Evolutionary conservation across 441 rosid genomes (phyloP).

Genomic region (Brassica hybrid): DNA sequence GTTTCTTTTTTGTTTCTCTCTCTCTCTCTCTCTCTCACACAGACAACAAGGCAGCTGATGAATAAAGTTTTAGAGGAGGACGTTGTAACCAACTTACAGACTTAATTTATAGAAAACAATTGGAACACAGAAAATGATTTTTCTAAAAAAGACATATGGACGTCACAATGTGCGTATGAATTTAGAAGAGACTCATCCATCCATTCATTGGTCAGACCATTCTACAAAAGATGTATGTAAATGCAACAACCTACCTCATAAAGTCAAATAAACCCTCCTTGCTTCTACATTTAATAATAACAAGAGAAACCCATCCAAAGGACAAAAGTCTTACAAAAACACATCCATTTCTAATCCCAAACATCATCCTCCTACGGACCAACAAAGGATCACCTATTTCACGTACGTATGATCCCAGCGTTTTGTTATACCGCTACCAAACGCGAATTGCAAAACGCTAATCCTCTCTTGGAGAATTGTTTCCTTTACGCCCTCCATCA

Average conservation of each 20-base stretch:
- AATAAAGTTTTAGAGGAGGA: not conserved
- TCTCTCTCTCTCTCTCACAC: not conserved
- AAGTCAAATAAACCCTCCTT: not conserved
- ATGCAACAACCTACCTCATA: not conserved
- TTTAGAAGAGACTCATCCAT: not conserved
- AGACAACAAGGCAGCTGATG: not conserved
- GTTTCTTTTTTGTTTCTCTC: conserved; percentile 4
- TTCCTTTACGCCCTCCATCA: conserved; percentile 60
- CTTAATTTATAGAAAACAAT: not conserved
- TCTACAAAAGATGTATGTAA: not conserved
- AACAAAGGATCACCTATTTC: conserved; percentile 35
- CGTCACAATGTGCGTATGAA: not conserved
- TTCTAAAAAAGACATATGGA: not conserved
- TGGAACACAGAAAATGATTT: not conserved
- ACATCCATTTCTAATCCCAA: not conserved
- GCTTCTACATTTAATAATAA: not conserved
- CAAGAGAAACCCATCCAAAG: not conserved
- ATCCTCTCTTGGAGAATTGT: conserved; percentile 61
- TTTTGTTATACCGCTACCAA: conserved; percentile 58
- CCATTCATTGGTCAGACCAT: not conserved
- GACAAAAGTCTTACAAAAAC: not conserved
- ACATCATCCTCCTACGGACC: not conserved
- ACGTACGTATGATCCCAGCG: conserved; percentile 58
- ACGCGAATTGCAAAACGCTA: conserved; percentile 54
- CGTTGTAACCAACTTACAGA: conserved; percentile 19